Conservation (phyloP, 495 filamentous ascomycete genomes). For the Cladorrhinum samala region DNA sequence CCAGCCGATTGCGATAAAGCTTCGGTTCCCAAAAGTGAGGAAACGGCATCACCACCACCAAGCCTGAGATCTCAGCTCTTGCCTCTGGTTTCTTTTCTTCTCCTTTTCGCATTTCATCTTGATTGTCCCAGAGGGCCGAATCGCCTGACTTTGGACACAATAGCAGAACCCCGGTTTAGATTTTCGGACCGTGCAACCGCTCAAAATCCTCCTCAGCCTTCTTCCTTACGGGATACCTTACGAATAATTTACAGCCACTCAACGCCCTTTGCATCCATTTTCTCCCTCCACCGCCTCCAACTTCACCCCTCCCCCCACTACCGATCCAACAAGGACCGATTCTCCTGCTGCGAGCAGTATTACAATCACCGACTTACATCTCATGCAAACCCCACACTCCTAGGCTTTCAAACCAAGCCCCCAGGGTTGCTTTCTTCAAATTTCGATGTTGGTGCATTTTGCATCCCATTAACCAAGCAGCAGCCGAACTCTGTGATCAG, state of each 20-base stretch:
- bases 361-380: background rate
- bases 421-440: background rate
- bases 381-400: background rate
- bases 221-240: too few species aligned
- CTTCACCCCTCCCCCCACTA: background rate
- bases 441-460: slow-evolving; percentile 1
- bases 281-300: background rate
- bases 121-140: too few species aligned
- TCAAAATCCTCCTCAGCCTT: background rate
- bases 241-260: background rate
- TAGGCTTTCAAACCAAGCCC: background rate
- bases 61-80: background rate
- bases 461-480: background rate
- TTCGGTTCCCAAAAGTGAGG: slow-evolving; percentile 15
- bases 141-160: too few species aligned
- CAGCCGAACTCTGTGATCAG: background rate
- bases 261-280: background rate
- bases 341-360: background rate
- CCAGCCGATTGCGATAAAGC: slow-evolving; percentile 24
- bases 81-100: background rate
- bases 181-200: too few species aligned
- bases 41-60: slow-evolving; percentile 4
- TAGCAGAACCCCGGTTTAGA: too few species aligned
- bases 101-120: background rate
- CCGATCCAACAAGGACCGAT: background rate